Conservation (phyloP, 768 basidiomycete genomes). For the Nidula microcarpa region DNA sequence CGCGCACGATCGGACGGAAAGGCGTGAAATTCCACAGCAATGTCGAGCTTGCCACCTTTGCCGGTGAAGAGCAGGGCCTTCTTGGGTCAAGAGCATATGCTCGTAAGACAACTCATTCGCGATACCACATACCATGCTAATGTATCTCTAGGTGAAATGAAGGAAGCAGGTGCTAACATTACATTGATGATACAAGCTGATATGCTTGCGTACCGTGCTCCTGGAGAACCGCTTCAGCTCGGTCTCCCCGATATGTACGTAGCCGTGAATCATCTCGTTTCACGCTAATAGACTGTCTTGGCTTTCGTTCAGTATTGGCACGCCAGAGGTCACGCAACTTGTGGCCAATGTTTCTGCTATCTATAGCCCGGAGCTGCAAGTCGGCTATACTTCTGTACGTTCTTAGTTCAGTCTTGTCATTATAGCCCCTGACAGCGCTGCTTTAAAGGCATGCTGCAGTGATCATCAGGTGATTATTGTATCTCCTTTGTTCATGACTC, state of each 20-base stretch:
- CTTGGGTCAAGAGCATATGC: constrained; percentile 78
- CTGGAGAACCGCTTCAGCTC: constrained; percentile 78
- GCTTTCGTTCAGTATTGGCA: constrained; percentile 58
- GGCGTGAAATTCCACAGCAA: constrained; percentile 70
- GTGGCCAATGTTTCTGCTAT: constrained; percentile 72
- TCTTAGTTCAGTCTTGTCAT: neutral
- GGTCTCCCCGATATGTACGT: constrained; percentile 72
- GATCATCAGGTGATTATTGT: constrained; percentile 67
- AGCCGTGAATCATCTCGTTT: neutral
- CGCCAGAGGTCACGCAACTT: constrained; percentile 71
- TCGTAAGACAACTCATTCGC: constrained; percentile 30
- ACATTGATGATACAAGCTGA: constrained; percentile 89
- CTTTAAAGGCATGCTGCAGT: constrained; percentile 75
- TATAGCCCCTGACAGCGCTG: neutral
- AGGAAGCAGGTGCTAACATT: constrained; percentile 56
- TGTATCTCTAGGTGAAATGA: constrained; percentile 47
- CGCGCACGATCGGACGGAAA: constrained; percentile 64
- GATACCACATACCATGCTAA: neutral
- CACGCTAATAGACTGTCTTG: neutral
- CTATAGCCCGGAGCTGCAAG: constrained; percentile 76
- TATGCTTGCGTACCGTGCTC: constrained; percentile 84
- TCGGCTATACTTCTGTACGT: constrained; percentile 62
- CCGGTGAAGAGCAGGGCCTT: constrained; percentile 91
- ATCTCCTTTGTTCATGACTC: neutral
- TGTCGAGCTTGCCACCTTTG: constrained; percentile 80